Base-by-base conservation (phyloP, 2,329 filamentous ascomycete genomes). In the Metarhizium guizhouense region DNA sequence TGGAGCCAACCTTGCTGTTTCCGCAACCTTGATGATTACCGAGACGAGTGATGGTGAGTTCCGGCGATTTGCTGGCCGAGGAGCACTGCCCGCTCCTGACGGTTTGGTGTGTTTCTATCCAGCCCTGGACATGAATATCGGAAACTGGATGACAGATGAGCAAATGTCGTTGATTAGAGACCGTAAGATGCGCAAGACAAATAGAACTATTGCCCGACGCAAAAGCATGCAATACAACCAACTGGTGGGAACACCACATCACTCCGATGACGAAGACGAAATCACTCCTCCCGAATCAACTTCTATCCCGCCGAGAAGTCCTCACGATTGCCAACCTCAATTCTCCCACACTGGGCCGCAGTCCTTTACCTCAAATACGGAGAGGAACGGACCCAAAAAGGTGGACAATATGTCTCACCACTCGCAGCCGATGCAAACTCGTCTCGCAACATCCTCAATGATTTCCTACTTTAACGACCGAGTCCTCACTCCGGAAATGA, bases 101-200 rank as follows among this genome's bases (percentile, higher is more conserved):
- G 93, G 91, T 0, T 72, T 97, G 7, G 79, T 97, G 0, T 78
- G 96, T 51, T 85, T 95, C 57, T 99, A 99, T 65, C 94, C 94
- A 0, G 86, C 87, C 0, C 74, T 99, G 57, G 94, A 97, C 65
- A 91, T 97, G 88, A 96, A 95, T 65, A 97, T 97, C 61, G 90
- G 90, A 42, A 96, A 92, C 70, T 99, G 94, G 94, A 97, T 99
- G 92, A 92, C 90, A 0, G 93, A 97, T 64, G 93, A 97, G 69
- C 92, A 99, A 68, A 95, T 97, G 90, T 84, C 90, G 0, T 74
- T 99, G 58, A 95, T 99, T 60, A 86, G 90, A 61, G 92, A 96
- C 60, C 84, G 90, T 11, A 82, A 84, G 56, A 85, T 85, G 67
- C 82, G 90, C 29, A 86, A 85, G 62, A 90, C 86, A 1, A 96